Evolutionary conservation across 305 asterid genomes (phyloP).

Genomic region (Rubia balearica): DNA sequence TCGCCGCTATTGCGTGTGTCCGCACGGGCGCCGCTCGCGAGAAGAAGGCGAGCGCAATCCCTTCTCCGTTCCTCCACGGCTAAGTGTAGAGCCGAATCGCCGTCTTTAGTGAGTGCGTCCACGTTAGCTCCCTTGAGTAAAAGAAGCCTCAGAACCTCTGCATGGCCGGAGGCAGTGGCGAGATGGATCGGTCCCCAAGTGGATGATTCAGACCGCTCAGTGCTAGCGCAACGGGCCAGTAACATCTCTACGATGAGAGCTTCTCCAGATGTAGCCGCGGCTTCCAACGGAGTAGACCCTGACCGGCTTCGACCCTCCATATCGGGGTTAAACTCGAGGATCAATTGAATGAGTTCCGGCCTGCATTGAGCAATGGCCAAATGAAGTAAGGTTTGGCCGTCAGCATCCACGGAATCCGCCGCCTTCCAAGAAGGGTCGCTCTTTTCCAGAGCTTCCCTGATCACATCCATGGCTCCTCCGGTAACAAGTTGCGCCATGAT

Average conservation of each 20-base stretch:
- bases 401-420: conserved; percentile 44
- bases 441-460: conserved; percentile 62
- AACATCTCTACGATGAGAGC: conserved; percentile 59
- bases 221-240: conserved; percentile 45
- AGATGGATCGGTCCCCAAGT: conserved; percentile 62
- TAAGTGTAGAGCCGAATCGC: conserved; percentile 54
- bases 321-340: conserved; percentile 58
- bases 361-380: conserved; percentile 51
- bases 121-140: conserved; percentile 53
- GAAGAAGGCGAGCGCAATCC: conserved; percentile 46
- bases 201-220: conserved; percentile 44
- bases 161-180: conserved; percentile 53
- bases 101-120: conserved; percentile 50
- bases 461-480: conserved; percentile 57
- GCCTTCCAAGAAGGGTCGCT: conserved; percentile 46
- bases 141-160: conserved; percentile 51
- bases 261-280: conserved; percentile 60
- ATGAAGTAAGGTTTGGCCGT: conserved; percentile 58
- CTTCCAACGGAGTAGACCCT: conserved; percentile 62
- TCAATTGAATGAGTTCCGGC: conserved; percentile 63
- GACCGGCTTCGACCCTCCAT: conserved; percentile 40
- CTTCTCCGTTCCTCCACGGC: conserved; percentile 58
- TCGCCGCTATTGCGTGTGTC: conserved; percentile 26
- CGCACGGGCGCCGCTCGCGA: conserved; percentile 40
- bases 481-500: conserved; percentile 36